A percentile compares a stretch with the other conserved stretches of the same genome.
phyloP scores from a whole-genome alignment of 441 rosid genomes.

The Cnidoscolus chayamansa region DNA sequence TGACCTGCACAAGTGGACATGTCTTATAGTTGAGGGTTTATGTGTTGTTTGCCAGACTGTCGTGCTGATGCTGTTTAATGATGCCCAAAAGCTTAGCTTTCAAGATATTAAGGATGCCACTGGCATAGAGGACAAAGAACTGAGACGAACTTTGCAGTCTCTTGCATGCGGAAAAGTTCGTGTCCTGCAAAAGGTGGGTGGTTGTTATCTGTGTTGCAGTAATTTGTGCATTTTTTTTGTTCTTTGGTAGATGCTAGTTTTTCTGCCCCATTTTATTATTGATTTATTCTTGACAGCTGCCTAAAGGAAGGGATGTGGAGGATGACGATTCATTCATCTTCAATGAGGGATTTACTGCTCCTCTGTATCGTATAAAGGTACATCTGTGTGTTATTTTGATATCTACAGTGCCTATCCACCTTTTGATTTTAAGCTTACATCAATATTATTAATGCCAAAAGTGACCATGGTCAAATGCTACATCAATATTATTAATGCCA shows the following conservation, averaged over 20 bases:
- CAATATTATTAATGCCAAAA: background rate
- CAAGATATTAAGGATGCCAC: slow-evolving; percentile 95
- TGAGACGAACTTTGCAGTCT: slow-evolving; percentile 93
- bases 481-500: background rate
- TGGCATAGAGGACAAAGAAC: slow-evolving; percentile 94
- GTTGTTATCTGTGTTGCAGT: background rate
- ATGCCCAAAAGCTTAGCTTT: slow-evolving; percentile 85
- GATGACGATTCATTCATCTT: slow-evolving; percentile 85
- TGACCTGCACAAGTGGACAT: background rate
- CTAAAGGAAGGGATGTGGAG: slow-evolving; percentile 94
- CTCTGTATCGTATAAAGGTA: slow-evolving; percentile 92
- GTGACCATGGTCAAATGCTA: slow-evolving; percentile 1
- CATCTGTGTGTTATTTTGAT: background rate
- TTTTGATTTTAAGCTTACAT: slow-evolving; percentile 11
- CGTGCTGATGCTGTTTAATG: slow-evolving; percentile 95
- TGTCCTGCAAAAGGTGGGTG: slow-evolving; percentile 78
- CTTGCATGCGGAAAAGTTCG: slow-evolving; percentile 99
- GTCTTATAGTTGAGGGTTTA: slow-evolving; percentile 24
- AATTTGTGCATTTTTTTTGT: background rate
- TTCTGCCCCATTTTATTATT: slow-evolving; percentile 7
- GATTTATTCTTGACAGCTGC: slow-evolving; percentile 46
- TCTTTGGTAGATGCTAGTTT: background rate
- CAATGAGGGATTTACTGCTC: slow-evolving; percentile 79
- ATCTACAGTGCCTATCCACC: background rate
- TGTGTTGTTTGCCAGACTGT: slow-evolving; percentile 60